Evolutionary conservation across 2,329 filamentous ascomycete species (phyloP), one percentile per base, ranked within the genome.

Genomic region (Hypocrella siamensis): DNA sequence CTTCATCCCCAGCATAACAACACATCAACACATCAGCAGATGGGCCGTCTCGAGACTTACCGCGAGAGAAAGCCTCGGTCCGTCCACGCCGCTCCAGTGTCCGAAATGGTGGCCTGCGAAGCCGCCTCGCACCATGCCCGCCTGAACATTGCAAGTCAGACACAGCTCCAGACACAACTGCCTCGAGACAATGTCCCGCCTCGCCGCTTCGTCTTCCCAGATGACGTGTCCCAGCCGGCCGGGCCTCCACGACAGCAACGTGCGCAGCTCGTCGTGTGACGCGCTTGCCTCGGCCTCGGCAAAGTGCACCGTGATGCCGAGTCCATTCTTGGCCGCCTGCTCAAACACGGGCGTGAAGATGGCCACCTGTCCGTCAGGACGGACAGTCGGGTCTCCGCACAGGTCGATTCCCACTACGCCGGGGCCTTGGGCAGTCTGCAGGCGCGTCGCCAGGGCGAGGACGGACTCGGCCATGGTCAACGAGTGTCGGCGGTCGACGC

Each of bases 211-310:
- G 1, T 73, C 66, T 2, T 84, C 75, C 48, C 83, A 73, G 33
- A 88, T 84, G 8, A 85, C 80, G 54, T 90, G 83, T 0, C 82
- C 82, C 8, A 92, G 55, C 6, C 83, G 59, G 36, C 75, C 65
- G 1, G 82, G 83, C 28, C 53, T 40, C 63, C 74, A 88, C 0
- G 56, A 58, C 27, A 92, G 60, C 32, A 90, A 53, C 2, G 64
- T 68, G 10, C 58, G 49, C 11, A 88, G 58, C 56, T 90, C 82
- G 6, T 56, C 49, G 3, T 63, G 57, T 3, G 63, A 63, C 0
- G 65, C 65, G 7, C 70, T 75, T 3, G 56, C 55, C 28, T 66
- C 60, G 2, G 69, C 64, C 53, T 90, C 83, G 3, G 77, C 83
- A 47, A 90, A 90, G 50, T 90, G 83, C 32, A 88, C 54, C 0